Evolutionary conservation across 768 basidiomycete species (phyloP), one percentile per base, ranked within the genome.

Genomic region (Lyophyllum shimeji): DNA sequence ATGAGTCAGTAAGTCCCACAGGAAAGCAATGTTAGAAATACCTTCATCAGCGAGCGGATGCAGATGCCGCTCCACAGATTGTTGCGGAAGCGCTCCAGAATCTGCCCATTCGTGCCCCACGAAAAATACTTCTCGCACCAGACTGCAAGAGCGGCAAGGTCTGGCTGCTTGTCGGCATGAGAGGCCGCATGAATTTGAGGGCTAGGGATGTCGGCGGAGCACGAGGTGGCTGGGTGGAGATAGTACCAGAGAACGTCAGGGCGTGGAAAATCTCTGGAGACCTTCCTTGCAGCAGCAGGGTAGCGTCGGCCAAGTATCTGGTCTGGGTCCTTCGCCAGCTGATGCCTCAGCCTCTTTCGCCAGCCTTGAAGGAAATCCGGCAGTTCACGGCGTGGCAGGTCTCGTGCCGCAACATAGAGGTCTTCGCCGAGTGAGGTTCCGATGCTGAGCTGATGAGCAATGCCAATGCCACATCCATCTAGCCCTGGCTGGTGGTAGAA

Each of bases 91-190:
- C 82, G 78, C 47, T 81, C 81, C 47, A 80, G 70, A 43, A 87
- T 83, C 12, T 77, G 69, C 23, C 82, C 78, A 59, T 72, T 79
- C 6, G 82, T 75, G 0, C 84, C 86, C 86, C 86, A 87, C 55
- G 85, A 83, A 53, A 87, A 87, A 60, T 78, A 82, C 42, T 76
- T 70, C 64, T 86, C 85, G 65, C 86, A 87, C 8, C 83, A 68
- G 17, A 68, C 71, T 3, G 85, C 84, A n/a, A 87, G 74, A 48
- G 74, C 74, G 42, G 71, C 73, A 1, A 85, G 69, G 37, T 60
- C 51, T 23, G 56, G 56, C 25, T 48, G 46, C 20, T 43, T 23
- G 6, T 13, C 21, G 40, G 7, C n/a, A n/a, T n/a, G n/a, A n/a
- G n/a, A 27, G 43, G n/a, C 7, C 25, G 40, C 44, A 43, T 25